phyloP scores from a whole-genome alignment of 169 alveolate species.

The Eimeria nieschulzi region DNA sequence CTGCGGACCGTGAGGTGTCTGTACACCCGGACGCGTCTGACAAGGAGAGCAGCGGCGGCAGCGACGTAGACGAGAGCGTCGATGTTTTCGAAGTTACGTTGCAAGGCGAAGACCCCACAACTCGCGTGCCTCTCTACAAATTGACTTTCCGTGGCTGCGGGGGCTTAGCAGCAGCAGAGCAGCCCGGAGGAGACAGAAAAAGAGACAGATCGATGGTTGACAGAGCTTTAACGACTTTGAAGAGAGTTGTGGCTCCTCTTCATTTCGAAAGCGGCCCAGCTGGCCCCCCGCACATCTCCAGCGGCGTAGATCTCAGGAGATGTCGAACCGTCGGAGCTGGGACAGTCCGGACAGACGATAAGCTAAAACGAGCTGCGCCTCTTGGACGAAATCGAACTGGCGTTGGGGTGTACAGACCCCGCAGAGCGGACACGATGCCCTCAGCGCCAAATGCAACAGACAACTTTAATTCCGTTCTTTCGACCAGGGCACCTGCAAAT shows the following conservation, averaged over 20 bases:
- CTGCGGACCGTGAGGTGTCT: constrained; percentile 2
- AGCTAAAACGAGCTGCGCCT: not conserved
- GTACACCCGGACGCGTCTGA: not conserved
- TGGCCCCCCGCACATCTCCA: not conserved
- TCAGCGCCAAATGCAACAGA: too few relatives aligned
- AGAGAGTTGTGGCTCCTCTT: not conserved
- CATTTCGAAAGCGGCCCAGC: not conserved
- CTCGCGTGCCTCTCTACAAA: constrained; percentile 12
- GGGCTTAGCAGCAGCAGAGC: not conserved
- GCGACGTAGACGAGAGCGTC: not conserved
- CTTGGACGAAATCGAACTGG: too few relatives aligned
- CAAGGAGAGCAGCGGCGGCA: constrained; percentile 17
- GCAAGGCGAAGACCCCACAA: constrained; percentile 23
- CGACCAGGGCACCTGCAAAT: not conserved
- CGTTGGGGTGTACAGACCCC: too few relatives aligned
- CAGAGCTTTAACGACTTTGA: not conserved
- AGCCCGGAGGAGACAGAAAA: not conserved
- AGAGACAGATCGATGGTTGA: not conserved
- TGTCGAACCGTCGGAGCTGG: not conserved
- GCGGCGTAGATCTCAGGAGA: not conserved
- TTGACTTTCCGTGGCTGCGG: not conserved
- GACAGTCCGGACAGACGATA: not conserved
- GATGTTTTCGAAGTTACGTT: constrained; percentile 16
- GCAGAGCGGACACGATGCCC: too few relatives aligned
- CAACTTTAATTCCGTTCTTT: not conserved